These are phyloP conservation scores for Durio zibethinus DNA, from an alignment of 345 rosid species.

Conservation along the genomic window DNA sequence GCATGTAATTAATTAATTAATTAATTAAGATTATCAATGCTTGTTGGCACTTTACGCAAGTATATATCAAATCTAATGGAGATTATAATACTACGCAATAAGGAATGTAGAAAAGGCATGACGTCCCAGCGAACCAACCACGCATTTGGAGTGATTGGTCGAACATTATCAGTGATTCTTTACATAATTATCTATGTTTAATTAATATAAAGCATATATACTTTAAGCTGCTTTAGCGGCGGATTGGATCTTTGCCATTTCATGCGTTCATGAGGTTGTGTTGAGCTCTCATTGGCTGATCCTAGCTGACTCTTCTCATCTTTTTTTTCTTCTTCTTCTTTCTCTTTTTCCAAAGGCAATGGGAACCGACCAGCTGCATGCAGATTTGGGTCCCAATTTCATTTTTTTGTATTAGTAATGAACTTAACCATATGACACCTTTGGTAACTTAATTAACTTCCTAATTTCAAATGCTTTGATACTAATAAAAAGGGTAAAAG, in stretches of 20 bases:
- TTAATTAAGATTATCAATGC: background rate
- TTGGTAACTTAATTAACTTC: too few species aligned
- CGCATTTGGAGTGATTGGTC: conserved; percentile 29
- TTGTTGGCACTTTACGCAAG: conserved; percentile 26
- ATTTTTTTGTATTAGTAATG: background rate
- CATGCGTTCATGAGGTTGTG: conserved; percentile 25
- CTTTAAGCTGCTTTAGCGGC: conserved; percentile 44
- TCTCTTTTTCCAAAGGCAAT: conserved; percentile 31
- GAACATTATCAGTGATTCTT: conserved; percentile 38
- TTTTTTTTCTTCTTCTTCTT: background rate
- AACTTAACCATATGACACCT: too few species aligned
- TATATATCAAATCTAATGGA: conserved; percentile 25
- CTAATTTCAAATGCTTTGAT: too few species aligned
- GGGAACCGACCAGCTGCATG: conserved; percentile 23
- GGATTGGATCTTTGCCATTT: conserved; percentile 29
- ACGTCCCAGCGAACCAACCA: conserved; percentile 37
- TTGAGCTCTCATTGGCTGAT: conserved; percentile 21
- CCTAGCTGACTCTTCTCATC: background rate
- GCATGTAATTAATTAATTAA: too few species aligned
- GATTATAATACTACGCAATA: conserved; percentile 8
- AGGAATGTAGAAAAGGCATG: conserved; percentile 30
- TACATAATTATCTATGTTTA: background rate
- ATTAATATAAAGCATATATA: conserved; percentile 44
- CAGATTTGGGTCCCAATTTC: background rate
- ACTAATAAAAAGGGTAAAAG: too few species aligned